These are phyloP conservation scores for Penicillium italicum DNA, from an alignment of 2,329 filamentous ascomycete species.

Conservation along the genomic window DNA sequence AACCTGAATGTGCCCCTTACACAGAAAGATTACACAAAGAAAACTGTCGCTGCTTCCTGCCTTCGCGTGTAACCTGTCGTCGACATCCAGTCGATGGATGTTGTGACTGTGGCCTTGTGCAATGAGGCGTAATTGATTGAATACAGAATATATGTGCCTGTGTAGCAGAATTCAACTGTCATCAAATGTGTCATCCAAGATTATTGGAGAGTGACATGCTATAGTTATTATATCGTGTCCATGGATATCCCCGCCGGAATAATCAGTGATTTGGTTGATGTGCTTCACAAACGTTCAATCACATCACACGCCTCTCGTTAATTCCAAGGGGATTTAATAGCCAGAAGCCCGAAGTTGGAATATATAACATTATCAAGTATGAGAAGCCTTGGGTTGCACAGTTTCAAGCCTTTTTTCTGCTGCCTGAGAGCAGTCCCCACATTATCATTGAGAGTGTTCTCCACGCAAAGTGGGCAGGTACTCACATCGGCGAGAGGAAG, in stretches of 20 bases:
- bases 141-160: background rate
- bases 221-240: background rate
- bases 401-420: no score
- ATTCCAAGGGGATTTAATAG: background rate
- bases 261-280: conserved; percentile 7
- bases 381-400: background rate
- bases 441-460: background rate
- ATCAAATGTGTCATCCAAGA: background rate
- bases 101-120: background rate
- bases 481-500: background rate
- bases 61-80: background rate
- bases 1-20: background rate
- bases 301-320: conserved; percentile 17
- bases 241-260: background rate
- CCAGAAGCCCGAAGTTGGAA: background rate
- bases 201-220: background rate
- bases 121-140: background rate
- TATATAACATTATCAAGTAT: background rate
- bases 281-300: conserved; percentile 20
- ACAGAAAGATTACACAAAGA: background rate
- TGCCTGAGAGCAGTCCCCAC: background rate
- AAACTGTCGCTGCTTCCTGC: background rate
- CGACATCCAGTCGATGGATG: background rate
- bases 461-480: background rate
- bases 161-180: background rate